These are phyloP conservation scores for Fusarium brevicatenulatum DNA, from an alignment of 2,329 filamentous ascomycete genomes.

Conservation along the genomic window DNA sequence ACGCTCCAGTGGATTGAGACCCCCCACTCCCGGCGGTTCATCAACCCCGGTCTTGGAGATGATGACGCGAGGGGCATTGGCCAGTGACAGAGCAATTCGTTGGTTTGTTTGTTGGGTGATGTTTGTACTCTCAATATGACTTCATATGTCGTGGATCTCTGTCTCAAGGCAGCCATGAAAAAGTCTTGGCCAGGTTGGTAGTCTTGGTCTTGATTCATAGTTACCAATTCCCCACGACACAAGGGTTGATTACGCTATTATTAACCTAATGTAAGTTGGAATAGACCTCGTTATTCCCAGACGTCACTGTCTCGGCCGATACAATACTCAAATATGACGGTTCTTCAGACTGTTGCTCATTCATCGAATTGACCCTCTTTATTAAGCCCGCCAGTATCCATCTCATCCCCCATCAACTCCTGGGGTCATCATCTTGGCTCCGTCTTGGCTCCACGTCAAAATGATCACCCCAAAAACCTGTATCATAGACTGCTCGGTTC, in stretches of 20 bases:
- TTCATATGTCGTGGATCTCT: conserved; percentile 19
- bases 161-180: not conserved
- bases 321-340: not conserved
- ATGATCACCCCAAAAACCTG: conserved; percentile 17
- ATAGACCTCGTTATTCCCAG: not conserved
- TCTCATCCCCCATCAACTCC: not conserved
- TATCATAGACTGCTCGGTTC: conserved; percentile 5
- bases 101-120: conserved; percentile 1
- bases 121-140: conserved; percentile 7
- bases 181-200: not conserved
- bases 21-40: conserved; percentile 17
- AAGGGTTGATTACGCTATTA: not conserved
- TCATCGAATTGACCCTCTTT: conserved; percentile 5
- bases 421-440: conserved; percentile 17
- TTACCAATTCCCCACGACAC: not conserved
- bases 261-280: not conserved
- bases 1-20: conserved; percentile 6
- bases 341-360: not conserved
- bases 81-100: conserved; percentile 1
- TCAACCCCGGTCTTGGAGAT: conserved; percentile 10
- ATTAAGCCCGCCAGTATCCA: conserved; percentile 10
- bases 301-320: not conserved
- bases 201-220: not conserved
- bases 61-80: conserved; percentile 24
- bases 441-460: conserved; percentile 26